phyloP scores from a whole-genome alignment of 148 eudicot species.

The Rhododendron simsii region DNA sequence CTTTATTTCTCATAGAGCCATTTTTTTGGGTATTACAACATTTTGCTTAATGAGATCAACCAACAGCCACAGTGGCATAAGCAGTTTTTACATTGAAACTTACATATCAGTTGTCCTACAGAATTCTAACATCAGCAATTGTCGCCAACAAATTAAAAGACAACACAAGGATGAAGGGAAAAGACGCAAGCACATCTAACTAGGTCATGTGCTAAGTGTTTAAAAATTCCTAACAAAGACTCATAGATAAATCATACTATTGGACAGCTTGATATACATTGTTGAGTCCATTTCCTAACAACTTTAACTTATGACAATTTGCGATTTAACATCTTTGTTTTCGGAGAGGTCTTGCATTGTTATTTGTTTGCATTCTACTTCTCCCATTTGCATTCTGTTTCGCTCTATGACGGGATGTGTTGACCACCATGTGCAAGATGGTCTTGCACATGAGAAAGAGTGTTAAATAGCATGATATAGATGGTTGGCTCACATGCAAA shows the following conservation, averaged over 20 bases:
- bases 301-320: neutral
- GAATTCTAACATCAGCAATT: neutral
- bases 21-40: neutral
- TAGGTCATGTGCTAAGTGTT: neutral
- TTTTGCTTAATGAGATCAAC: neutral
- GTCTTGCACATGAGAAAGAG: neutral
- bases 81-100: neutral
- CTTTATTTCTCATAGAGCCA: neutral
- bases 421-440: neutral
- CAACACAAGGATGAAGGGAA: neutral
- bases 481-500: neutral
- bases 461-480: neutral
- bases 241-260: neutral
- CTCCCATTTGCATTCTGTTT: neutral
- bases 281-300: neutral
- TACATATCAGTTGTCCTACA: neutral
- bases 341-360: neutral
- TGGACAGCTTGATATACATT: neutral
- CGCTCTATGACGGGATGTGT: neutral
- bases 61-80: neutral
- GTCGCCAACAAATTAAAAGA: neutral
- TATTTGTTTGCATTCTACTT: neutral
- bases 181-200: neutral
- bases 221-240: neutral
- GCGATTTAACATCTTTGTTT: neutral